These are phyloP conservation scores for Galerina marginata DNA, from an alignment of 768 basidiomycete species.

Conservation along the genomic window DNA sequence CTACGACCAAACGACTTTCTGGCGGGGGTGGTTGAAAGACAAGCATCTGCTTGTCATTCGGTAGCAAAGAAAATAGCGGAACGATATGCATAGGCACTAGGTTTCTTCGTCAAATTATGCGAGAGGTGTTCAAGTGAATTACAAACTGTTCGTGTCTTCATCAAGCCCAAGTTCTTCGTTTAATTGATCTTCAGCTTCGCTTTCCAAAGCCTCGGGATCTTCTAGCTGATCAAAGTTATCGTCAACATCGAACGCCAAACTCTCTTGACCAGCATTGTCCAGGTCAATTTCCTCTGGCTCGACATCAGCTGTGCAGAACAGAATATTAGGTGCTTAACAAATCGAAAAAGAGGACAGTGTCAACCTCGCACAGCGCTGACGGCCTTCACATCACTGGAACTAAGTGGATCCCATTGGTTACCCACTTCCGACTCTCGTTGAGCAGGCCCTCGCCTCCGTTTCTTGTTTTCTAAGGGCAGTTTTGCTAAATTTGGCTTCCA, in stretches of 20 bases:
- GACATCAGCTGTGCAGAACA: slow-evolving; percentile 57
- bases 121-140: slow-evolving; percentile 5
- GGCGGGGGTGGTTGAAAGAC: slow-evolving; percentile 88
- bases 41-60: slow-evolving; percentile 93
- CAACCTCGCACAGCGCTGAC: slow-evolving; percentile 57
- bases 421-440: slow-evolving; percentile 23
- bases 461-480: slow-evolving; percentile 67
- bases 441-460: slow-evolving; percentile 37
- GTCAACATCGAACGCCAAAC: slow-evolving; percentile 74
- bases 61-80: slow-evolving; percentile 89
- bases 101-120: slow-evolving; percentile 5
- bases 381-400: slow-evolving; percentile 16
- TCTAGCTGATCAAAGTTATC: slow-evolving; percentile 65
- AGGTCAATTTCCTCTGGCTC: slow-evolving; percentile 86
- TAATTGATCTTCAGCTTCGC: slow-evolving; percentile 66
- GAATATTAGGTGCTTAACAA: slow-evolving; percentile 2
- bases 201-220: slow-evolving; percentile 78
- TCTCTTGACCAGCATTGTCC: slow-evolving; percentile 50
- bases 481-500: slow-evolving; percentile 78
- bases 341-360: slow-evolving; percentile 2
- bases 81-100: slow-evolving; percentile 93
- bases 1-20: slow-evolving; percentile 85
- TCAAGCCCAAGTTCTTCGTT: slow-evolving; percentile 64
- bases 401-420: slow-evolving; percentile 30
- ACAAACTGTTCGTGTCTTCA: slow-evolving; percentile 72